Conservation (phyloP, 257 asterid species). For the Eustoma russellianum region DNA sequence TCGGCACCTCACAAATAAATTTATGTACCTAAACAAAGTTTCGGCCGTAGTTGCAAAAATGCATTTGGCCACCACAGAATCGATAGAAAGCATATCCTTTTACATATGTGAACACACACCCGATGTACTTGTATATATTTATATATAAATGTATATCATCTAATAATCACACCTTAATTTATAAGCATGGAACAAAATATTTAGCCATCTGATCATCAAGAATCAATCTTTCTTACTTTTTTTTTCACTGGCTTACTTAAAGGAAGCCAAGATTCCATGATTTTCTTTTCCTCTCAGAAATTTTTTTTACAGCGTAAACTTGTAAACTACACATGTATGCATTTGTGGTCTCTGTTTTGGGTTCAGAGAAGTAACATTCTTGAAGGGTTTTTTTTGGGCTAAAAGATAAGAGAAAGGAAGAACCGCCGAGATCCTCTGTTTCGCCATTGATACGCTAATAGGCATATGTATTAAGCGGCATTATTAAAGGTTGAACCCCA, state of each 20-base stretch:
- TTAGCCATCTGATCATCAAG: conserved; percentile 41
- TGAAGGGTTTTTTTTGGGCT: conserved; percentile 6
- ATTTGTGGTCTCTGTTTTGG: conserved; percentile 34
- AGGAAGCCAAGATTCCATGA: too few relatives aligned
- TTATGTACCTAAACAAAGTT: too few relatives aligned
- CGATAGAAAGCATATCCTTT: too few relatives aligned
- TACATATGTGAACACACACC: too few relatives aligned
- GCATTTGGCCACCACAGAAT: too few relatives aligned
- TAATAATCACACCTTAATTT: too few relatives aligned
- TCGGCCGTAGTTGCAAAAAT: too few relatives aligned
- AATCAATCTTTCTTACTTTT: background rate
- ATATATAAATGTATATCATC: too few relatives aligned
- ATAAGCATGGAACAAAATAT: conserved; percentile 20
- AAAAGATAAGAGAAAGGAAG: conserved; percentile 13
- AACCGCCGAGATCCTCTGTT: conserved; percentile 26
- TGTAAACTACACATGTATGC: conserved; percentile 19
- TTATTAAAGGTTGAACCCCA: too few relatives aligned
- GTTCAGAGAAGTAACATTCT: conserved; percentile 29
- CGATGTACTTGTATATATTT: too few relatives aligned
- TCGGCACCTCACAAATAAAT: too few relatives aligned
- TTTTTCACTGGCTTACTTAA: conserved; percentile 4
- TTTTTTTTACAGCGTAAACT: conserved; percentile 4
- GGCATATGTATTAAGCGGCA: background rate
- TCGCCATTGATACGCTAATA: conserved; percentile 9
- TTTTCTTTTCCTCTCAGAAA: too few relatives aligned